phyloP scores from a whole-genome alignment of 257 asterid genomes.

The Solanum ossicruentum region DNA sequence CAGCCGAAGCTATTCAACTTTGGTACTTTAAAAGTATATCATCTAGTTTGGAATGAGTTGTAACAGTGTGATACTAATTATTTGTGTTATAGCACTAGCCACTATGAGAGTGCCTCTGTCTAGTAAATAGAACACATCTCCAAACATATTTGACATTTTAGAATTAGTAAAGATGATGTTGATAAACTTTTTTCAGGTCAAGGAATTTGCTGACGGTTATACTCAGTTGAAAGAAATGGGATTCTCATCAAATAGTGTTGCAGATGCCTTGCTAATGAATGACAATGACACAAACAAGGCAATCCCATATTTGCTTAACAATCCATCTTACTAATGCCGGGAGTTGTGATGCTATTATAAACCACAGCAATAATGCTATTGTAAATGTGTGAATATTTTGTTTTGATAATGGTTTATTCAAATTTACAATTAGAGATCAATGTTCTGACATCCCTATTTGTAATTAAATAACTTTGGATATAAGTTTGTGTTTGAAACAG shows the following conservation, averaged over 20 bases:
- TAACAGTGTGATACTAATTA: background rate
- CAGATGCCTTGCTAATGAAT: slow-evolving; percentile 67
- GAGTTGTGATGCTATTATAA: background rate
- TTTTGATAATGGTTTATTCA: background rate
- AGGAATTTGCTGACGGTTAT: slow-evolving; percentile 56
- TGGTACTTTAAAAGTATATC: background rate
- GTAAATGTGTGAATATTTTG: background rate
- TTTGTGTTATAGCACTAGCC: background rate
- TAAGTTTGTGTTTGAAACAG: background rate
- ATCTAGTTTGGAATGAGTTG: background rate
- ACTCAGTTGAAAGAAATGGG: slow-evolving; percentile 79
- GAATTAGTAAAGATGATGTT: background rate
- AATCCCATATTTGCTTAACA: slow-evolving; percentile 66
- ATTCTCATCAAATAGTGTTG: slow-evolving; percentile 64
- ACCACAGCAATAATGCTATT: background rate
- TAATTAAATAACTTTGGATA: background rate
- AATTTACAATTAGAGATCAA: background rate
- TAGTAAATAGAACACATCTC: background rate
- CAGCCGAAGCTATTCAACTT: background rate
- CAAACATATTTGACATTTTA: background rate
- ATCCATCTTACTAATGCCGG: slow-evolving; percentile 21
- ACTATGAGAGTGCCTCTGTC: background rate
- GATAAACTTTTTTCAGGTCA: slow-evolving; percentile 35
- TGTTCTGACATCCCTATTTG: background rate
- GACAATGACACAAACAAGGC: slow-evolving; percentile 88